Evolutionary conservation across 2,329 filamentous ascomycete genomes (phyloP).

Genomic region (Alternaria sp.): DNA sequence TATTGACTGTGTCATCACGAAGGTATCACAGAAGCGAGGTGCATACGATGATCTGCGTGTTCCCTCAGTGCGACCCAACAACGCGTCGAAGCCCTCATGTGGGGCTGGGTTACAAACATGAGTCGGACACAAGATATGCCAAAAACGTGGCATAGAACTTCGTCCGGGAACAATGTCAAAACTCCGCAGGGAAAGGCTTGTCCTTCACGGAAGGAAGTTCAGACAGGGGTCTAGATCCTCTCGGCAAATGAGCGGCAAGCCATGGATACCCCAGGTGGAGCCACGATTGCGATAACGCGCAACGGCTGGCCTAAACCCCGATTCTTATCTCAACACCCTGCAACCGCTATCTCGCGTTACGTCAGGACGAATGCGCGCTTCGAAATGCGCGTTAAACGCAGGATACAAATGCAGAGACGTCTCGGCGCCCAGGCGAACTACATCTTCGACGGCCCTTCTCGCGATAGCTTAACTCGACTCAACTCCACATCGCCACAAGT

Average conservation of each 20-base stretch:
- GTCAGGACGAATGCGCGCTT: constrained; percentile 14
- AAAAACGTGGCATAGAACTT: not conserved
- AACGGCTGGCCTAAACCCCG: constrained; percentile 3
- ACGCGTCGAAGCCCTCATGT: not conserved
- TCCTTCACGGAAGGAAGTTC: not conserved
- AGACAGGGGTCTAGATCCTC: not conserved
- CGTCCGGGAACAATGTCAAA: not conserved
- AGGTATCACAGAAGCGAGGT: not conserved
- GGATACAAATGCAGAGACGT: constrained; percentile 10
- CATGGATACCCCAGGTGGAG: constrained; percentile 16
- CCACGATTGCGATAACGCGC: constrained; percentile 15
- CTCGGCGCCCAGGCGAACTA: constrained; percentile 32
- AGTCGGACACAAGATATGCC: not conserved
- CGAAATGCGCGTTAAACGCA: constrained; percentile 17
- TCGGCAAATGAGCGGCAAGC: constrained; percentile 14
- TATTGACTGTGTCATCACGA: not conserved
- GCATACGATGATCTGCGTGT: not conserved
- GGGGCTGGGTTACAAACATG: not conserved
- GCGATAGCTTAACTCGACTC: not conserved
- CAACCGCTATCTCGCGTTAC: constrained; percentile 31
- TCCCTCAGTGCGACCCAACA: not conserved
- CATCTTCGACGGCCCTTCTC: constrained; percentile 5
- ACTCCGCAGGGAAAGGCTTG: not conserved
- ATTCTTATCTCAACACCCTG: constrained; percentile 21
- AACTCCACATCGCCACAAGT: not conserved